Percentiles rank a stretch among this genome's conserved stretches.
phyloP scores from a whole-genome alignment of 495 filamentous ascomycete genomes.

The Clavariopsis aquatica region DNA sequence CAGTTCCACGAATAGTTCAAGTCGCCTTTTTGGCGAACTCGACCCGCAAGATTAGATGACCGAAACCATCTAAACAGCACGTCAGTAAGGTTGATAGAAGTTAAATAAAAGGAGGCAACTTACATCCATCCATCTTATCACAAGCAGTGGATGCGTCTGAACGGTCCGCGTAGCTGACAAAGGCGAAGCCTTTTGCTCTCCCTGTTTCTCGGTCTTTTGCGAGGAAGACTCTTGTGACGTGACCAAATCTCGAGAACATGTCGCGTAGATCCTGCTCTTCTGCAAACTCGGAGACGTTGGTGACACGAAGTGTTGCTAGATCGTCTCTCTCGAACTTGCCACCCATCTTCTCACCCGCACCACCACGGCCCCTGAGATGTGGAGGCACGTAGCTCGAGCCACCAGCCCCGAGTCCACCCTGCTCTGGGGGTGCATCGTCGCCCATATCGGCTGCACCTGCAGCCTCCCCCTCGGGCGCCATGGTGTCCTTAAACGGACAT shows the following conservation, averaged over 20 bases:
- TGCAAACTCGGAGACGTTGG: slow-evolving; percentile 96
- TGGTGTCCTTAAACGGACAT: slow-evolving; percentile 85
- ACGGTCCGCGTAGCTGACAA: slow-evolving; percentile 92
- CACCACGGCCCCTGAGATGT: slow-evolving; percentile 77
- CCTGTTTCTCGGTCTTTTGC: slow-evolving; percentile 96
- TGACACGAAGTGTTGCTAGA: slow-evolving; percentile 91
- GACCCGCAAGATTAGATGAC: slow-evolving; percentile 48
- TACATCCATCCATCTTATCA: slow-evolving; percentile 96
- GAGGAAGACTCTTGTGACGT: slow-evolving; percentile 94
- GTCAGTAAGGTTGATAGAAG: slow-evolving; percentile 23
- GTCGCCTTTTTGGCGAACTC: slow-evolving; percentile 49
- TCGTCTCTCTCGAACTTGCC: slow-evolving; percentile 96
- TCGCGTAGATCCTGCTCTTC: slow-evolving; percentile 92
- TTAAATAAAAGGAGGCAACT: slow-evolving; percentile 41
- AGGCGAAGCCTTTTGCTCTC: slow-evolving; percentile 94
- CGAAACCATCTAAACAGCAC: slow-evolving; percentile 42
- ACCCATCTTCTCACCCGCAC: slow-evolving; percentile 81
- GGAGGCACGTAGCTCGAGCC: slow-evolving; percentile 88
- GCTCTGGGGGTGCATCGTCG: slow-evolving; percentile 50
- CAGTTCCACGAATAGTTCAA: not conserved
- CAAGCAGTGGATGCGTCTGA: slow-evolving; percentile 86
- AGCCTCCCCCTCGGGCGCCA: slow-evolving; percentile 70
- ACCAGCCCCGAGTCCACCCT: slow-evolving; percentile 63
- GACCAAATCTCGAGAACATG: slow-evolving; percentile 96
- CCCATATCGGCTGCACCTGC: slow-evolving; percentile 52